Evolutionary conservation across 257 asterid genomes (phyloP), one percentile per base, ranked within the genome.

Genomic region (Lavandula angustifolia): DNA sequence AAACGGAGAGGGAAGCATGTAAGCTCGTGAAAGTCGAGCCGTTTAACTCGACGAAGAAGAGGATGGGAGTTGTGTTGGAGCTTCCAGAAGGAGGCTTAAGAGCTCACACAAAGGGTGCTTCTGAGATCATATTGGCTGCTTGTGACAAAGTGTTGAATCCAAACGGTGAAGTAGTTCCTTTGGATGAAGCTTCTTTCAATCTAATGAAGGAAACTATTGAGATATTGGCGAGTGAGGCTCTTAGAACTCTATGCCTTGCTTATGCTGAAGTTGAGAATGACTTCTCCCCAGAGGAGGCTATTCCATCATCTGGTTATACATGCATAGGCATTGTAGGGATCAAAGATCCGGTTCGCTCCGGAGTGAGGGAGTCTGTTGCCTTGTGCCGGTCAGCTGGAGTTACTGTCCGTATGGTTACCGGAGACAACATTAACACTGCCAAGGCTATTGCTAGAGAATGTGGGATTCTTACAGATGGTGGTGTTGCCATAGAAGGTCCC

Each of bases 361-460:
- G 97, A 7, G 97, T 91, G 14, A 81, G 74, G 74, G 96, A 91
- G 60, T 87, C 97, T 9, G 97, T 91, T 54, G 90, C 96, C 7
- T 87, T 87, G n/a, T 91, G 98, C 52, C 92, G 86, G 49, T 75
- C 87, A 48, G 98, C 98, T 17, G 98, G 98, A 3, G 81, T 91
- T 4, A 81, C 80, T 12, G 98, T 91, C 9, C 79, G 98, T 40
- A 91, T 91, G 98, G 98, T 91, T 3, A 91, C 98, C 4, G 98
- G 98, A 52, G 98, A 91, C 59, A 91, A 91, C 77, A 85, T 90
- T 41, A 87, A 82, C 57, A 90, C 97, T 38, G 97, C 97, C 3
- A 87, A 75, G 72, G 96, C 98, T 57, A 91, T 91, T 55, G 98
- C 98, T 16, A 80, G 86, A 71, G 98, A 91, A 73, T 91, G 98